Base-by-base conservation (phyloP, 2,329 filamentous ascomycete genomes). In the Phoma sp. region DNA sequence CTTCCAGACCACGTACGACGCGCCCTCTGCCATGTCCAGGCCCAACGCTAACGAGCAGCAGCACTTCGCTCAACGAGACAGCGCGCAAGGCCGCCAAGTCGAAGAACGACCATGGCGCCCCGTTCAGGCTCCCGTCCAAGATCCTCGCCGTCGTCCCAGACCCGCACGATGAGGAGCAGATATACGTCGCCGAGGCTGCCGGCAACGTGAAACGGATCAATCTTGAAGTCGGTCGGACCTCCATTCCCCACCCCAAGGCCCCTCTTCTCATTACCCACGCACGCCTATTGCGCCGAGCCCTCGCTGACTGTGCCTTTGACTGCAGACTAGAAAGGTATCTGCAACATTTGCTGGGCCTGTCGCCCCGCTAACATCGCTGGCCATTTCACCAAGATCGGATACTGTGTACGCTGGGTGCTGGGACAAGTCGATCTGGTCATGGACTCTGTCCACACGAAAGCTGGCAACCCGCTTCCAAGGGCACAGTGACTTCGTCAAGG, bases 401-500 rank as follows among this genome's bases (percentile, higher is more conserved):
- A 89, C 83, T 1, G 71, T 97, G 10, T 97, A 92, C 74, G 92
- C 92, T 22, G 94, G 93, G 31, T 95, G 88, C 55, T 99, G 95
- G 95, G 94, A 99, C 77, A 96, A 96, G 78, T 84, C 86, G 19
- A 84, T 98, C 54, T 96, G 92, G 88, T 90, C 89, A 29, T 97
- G 92, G 90, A 83, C 68, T 2, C 78, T 88, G 29, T 78, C 82
- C 17, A 65, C 67, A 17, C 62, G 66, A 17, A 67, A 68, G 46
- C 57, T 61, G 31, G 80, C 79, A n/a, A 82, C 79, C 58, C 87
- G 82, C 60, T 92, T 88, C 64, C 83, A 84, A 54, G 92, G 92
- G 4, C 94, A 98, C 74, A 81, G 84, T 1, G 95, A 99, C 77
- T 99, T 99, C 71, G 90, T 99, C 67, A 97, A 97, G 77, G 82